Base-by-base conservation (phyloP, 768 basidiomycete species). In the Tubosaeta brunneosetosa region DNA sequence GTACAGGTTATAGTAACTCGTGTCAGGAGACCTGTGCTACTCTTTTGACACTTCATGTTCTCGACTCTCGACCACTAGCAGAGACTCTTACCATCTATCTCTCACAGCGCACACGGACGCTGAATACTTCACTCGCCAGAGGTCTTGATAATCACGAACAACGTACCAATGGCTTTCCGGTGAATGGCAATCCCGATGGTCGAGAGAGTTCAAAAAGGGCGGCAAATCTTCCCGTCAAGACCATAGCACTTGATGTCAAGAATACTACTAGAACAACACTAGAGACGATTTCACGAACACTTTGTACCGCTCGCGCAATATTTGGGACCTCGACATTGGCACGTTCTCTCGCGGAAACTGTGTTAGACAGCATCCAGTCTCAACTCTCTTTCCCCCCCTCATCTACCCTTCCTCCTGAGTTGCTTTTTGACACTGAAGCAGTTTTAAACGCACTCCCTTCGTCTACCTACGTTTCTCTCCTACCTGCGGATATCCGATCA, bases 31-130 rank as follows among this genome's bases (percentile, higher is more conserved):
- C 79, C 1, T 90, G 91, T 57, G 84, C 91, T 3, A 85, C 85
- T 4, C 76, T 95, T 10, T 73, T 94, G 10, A 86, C 89, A 0
- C 78, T 97, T 40, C 86, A 94, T 66, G 77, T 97, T n/a, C 78
- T 97, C 26, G 94, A 97, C 62, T 91, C 91, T 6, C 77, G 85
- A 43, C 88, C 93, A 6, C 71, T 94, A 9, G 66, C 74, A 19
- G 91, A 94, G 45, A 84, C 88, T 0, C 72, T 94, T 29, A 71
- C 77, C 5, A 77, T 86, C 4, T 80, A 90, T 51, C 79, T 97
- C 4, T 67, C 75, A 0, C 92, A 97, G 65, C 80, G 89, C 8
- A 75, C 79, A 25, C 83, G 80, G 65, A 77, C 80, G 3, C 67
- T 90, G 6, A 74, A 80, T 19, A 60, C 68, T 11, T 51, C 75